These are phyloP conservation scores for Ustilago bromivora DNA, from an alignment of 1,284 basidiomycete species.

Conservation along the genomic window DNA sequence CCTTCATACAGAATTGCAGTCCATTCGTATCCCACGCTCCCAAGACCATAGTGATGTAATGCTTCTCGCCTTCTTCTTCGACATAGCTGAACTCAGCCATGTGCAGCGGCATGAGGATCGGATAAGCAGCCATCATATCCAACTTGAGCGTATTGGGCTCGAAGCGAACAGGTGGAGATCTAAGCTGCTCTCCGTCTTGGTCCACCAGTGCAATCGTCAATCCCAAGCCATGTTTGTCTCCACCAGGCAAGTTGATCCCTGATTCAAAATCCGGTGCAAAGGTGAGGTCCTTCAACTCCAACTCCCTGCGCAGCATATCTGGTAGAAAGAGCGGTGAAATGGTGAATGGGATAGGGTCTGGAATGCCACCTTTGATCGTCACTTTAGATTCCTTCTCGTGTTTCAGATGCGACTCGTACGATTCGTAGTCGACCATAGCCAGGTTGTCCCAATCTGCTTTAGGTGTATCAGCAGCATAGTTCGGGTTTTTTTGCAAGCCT, in stretches of 20 bases:
- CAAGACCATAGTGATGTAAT: slow-evolving; percentile 32
- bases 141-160: slow-evolving; percentile 44
- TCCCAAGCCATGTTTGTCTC: slow-evolving; percentile 25
- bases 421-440: slow-evolving; percentile 43
- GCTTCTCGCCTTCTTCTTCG: slow-evolving; percentile 14
- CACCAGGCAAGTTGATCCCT: slow-evolving; percentile 28
- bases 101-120: slow-evolving; percentile 49
- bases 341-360: slow-evolving; percentile 42
- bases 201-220: slow-evolving; percentile 24
- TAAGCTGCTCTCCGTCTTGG: slow-evolving; percentile 32
- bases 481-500: slow-evolving; percentile 18
- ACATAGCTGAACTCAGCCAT: slow-evolving; percentile 41
- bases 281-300: slow-evolving; percentile 35
- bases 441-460: slow-evolving; percentile 29
- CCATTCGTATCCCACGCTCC: slow-evolving; percentile 44
- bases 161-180: slow-evolving; percentile 28
- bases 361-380: slow-evolving; percentile 43
- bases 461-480: slow-evolving; percentile 2
- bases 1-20: slow-evolving; percentile 38
- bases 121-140: slow-evolving; percentile 46
- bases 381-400: slow-evolving; percentile 11
- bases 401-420: slow-evolving; percentile 31
- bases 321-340: slow-evolving; percentile 49
- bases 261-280: slow-evolving; percentile 32
- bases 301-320: slow-evolving; percentile 34